Percentiles rank a stretch among this genome's conserved stretches.
phyloP scores from a whole-genome alignment of 108 stramenopile genomes.

The Nitzschia putrida region DNA sequence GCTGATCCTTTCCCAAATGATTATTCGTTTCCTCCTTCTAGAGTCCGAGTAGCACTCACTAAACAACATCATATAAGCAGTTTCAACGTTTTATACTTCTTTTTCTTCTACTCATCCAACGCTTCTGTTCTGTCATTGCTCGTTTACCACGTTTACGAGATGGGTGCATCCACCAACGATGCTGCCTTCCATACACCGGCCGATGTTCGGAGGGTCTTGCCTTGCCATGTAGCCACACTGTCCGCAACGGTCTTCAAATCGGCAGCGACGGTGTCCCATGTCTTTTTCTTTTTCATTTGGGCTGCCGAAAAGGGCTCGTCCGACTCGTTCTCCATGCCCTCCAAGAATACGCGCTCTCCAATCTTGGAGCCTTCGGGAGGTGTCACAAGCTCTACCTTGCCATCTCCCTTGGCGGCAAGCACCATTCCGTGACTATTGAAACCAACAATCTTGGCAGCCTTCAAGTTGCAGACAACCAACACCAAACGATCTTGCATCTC shows the following conservation, averaged over 20 bases:
- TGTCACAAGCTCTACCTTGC: slow-evolving; percentile 75
- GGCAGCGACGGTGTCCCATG: slow-evolving; percentile 72
- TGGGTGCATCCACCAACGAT: slow-evolving; percentile 49
- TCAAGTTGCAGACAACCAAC: slow-evolving; percentile 92
- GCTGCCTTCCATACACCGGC: slow-evolving; percentile 72
- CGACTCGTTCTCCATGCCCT: slow-evolving; percentile 80
- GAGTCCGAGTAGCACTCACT: too few relatives aligned
- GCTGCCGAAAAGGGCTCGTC: slow-evolving; percentile 78
- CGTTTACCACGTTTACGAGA: too few relatives aligned
- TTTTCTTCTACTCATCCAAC: too few relatives aligned
- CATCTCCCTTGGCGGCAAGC: slow-evolving; percentile 82
- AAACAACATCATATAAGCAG: too few relatives aligned
- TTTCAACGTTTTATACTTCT: too few relatives aligned
- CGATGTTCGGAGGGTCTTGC: slow-evolving; percentile 70
- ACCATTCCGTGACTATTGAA: slow-evolving; percentile 90
- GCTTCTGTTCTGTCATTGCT: too few relatives aligned
- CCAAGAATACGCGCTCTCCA: slow-evolving; percentile 85
- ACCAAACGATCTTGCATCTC: slow-evolving; percentile 88
- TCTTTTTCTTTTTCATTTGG: slow-evolving; percentile 89
- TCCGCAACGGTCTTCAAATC: slow-evolving; percentile 75
- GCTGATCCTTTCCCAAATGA: too few relatives aligned
- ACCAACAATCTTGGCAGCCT: slow-evolving; percentile 86
- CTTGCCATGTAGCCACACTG: slow-evolving; percentile 80
- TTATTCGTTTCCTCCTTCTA: too few relatives aligned
- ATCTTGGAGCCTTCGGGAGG: slow-evolving; percentile 78